Base-by-base conservation (phyloP, 345 rosid genomes). In the Psidium friedrichsthalianum region DNA sequence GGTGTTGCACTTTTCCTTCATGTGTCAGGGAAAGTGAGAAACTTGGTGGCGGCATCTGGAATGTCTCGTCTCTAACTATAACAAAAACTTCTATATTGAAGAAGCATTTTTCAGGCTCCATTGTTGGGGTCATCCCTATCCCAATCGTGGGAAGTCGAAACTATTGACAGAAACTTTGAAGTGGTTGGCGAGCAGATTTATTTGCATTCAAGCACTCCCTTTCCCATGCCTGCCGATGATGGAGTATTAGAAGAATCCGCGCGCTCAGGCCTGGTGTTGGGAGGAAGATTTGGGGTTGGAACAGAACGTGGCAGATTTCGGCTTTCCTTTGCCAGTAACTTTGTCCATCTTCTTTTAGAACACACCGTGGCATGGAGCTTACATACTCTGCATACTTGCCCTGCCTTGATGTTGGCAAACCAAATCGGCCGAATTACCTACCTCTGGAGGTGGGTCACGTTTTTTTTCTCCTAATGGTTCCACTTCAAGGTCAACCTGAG, bases 341-440 rank as follows among this genome's bases (percentile, higher is more conserved):
- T 89, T 76, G 88, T 89, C 94, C 95, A 93, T 94, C 83, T 89
- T 84, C n/a, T 36, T 9, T 29, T 57, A 49, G 84, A 58, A 36
- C 51, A 47, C 51, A 87, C 84, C 88, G 88, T 76, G 92, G 91
- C 88, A 91, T 93, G 85, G 91, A 92, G 83, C 93, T 96, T 52
- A 87, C 87, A 12, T 80, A 5, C 88, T 97, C 98, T 61, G 94
- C 92, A 27, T 89, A 89, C 88, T 84, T 96, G 74, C 98, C 98
- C 42, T 97, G 98, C 90, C 93, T 96, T 87, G 92, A 93, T 91
- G 98, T 96, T 86, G 98, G 98, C 84, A 97, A 93, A 90, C 95
- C 98, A 40, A 93, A 94, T 69, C 88, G 92, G 84, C 96, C 98
- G 29, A 93, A 69, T 90, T 95, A 93, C 90, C 87, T 96, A 87